Evolutionary conservation across 208 protist species (phyloP).

Genomic region (Leishmania braziliensis): DNA sequence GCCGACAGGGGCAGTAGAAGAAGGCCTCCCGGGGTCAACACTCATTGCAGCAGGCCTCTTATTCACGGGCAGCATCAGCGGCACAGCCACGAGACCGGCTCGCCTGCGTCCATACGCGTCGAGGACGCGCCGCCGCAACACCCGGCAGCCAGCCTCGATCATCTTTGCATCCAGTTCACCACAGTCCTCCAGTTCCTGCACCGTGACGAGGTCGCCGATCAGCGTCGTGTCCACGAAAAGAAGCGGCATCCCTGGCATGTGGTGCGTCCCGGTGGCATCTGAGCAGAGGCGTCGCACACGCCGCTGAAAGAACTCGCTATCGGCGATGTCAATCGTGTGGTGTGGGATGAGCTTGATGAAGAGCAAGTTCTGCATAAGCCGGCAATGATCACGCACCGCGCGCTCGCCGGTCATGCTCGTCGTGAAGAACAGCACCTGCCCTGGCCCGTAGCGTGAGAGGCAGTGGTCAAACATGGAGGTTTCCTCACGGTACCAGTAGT

Average conservation of each 20-base stretch:
- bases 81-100: constrained; percentile 4
- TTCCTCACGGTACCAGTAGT: constrained; percentile 55
- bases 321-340: constrained; percentile 67
- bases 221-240: constrained; percentile 64
- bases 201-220: constrained; percentile 54
- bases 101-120: constrained; percentile 3
- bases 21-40: neutral
- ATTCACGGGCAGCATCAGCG: constrained; percentile 12
- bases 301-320: constrained; percentile 57
- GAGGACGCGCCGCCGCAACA: constrained; percentile 25
- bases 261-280: constrained; percentile 23
- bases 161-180: constrained; percentile 54
- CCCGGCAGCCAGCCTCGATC: constrained; percentile 32
- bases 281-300: constrained; percentile 44
- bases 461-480: constrained; percentile 41
- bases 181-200: constrained; percentile 79
- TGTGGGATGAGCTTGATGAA: constrained; percentile 71
- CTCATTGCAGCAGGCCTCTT: neutral
- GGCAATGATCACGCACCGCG: constrained; percentile 51
- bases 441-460: constrained; percentile 27
- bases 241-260: constrained; percentile 43
- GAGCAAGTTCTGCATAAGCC: constrained; percentile 59
- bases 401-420: constrained; percentile 75
- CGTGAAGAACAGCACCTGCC: constrained; percentile 65
- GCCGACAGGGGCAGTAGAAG: neutral